Evolutionary conservation across 1,139 yeast genomes (phyloP), one percentile per base, ranked within the genome.

Genomic region (Oligophagozyma castellii): DNA sequence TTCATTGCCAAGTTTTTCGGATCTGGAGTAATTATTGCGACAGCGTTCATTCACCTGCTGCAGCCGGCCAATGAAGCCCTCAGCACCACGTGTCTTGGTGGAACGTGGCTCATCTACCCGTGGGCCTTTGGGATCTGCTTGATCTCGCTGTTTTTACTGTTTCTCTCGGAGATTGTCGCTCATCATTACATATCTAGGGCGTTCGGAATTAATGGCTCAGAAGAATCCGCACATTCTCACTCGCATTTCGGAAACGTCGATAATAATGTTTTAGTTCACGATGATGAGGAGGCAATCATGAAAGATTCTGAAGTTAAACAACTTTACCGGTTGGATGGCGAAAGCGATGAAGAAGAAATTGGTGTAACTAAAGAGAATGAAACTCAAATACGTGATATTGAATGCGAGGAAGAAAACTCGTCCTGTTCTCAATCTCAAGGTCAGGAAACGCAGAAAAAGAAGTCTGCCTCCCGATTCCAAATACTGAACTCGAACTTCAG

Each of bases 21-120:
- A 35, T 75, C 93, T 2, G 95, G 95, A 28, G 95, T 84, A 29
- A 83, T 84, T 45, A 65, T 83, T 8, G 86, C 94, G 2, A 83
- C 95, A 2, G 84, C 93, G 0, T 76, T 81, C 43, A 73, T 83
- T 33, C 95, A 83, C 55, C 59, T 84, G 34, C 60, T 83, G 42
- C 72, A 73, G 40, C 93, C 93, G 0, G 93, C 93, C 3, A 59
- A 65, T 33, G 75, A 70, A 20, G 58, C 63, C 4, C 57, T 74
- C 33, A 53, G 67, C 0, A 44, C 58, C 28, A 59, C 56, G 11
- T 73, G 80, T 53, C 61, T 76, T 15, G 73, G 74, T 20, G 68
- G 65, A 19, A 63, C 63, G 1, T 70, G 73, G 59, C 57, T 51
- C 4, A 63, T 55, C 11, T 71, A 70, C 43, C 79, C 83, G 6